Percentiles rank a stretch among this genome's conserved stretches.
Evolutionary conservation across 345 rosid genomes (phyloP).

Genomic region (Lumnitzera littorea): DNA sequence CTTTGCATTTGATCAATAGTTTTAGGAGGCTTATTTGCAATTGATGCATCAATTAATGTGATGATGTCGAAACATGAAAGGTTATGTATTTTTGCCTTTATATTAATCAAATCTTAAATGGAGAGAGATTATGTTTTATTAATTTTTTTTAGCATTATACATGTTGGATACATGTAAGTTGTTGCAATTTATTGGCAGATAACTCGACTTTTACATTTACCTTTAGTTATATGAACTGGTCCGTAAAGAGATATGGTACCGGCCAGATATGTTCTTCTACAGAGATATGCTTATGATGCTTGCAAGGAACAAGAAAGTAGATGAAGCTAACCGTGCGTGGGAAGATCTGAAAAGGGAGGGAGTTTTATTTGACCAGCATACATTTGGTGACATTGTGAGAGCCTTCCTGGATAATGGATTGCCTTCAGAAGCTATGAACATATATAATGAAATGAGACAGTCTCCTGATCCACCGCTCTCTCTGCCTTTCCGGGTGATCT

Average conservation of each 20-base stretch:
- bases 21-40: too few relatives aligned
- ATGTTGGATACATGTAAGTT: too few relatives aligned
- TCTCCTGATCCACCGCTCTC: constrained; percentile 87
- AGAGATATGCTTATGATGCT: constrained; percentile 96
- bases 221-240: constrained; percentile 69
- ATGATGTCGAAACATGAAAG: too few relatives aligned
- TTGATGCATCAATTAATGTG: too few relatives aligned
- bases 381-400: constrained; percentile 78
- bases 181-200: not conserved
- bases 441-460: constrained; percentile 77
- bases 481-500: constrained; percentile 78
- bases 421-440: constrained; percentile 65
- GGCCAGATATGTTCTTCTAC: constrained; percentile 87
- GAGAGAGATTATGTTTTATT: too few relatives aligned
- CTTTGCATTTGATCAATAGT: too few relatives aligned
- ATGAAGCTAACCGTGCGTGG: constrained; percentile 61
- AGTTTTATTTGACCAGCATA: constrained; percentile 85
- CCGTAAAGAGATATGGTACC: constrained; percentile 86
- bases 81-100: too few relatives aligned
- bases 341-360: constrained; percentile 69
- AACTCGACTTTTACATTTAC: not conserved
- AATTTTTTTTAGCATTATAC: too few relatives aligned
- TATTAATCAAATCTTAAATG: too few relatives aligned
- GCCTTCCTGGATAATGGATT: constrained; percentile 59
- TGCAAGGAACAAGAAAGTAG: constrained; percentile 70